Percentiles rank a stretch among this genome's conserved stretches.
Evolutionary conservation across 108 stramenopile species (phyloP).

Genomic region (Schizochytrium sp.): DNA sequence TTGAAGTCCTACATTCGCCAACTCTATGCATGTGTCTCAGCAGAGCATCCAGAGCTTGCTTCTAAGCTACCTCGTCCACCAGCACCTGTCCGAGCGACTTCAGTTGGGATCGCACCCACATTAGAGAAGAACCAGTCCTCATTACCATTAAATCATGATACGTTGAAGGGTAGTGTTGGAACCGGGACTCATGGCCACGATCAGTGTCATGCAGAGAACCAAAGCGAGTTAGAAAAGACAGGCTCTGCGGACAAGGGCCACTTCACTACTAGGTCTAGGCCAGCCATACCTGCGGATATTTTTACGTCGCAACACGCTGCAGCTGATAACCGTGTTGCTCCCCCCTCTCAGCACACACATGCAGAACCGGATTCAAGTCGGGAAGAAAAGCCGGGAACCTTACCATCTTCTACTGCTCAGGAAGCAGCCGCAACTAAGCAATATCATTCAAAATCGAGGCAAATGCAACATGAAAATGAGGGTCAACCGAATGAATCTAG

Average conservation of each 20-base stretch:
- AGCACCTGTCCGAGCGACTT: background rate
- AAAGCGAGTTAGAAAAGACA: background rate
- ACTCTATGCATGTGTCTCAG: conserved; percentile 1
- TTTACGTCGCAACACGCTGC: background rate
- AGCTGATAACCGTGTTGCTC: background rate
- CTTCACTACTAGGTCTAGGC: background rate
- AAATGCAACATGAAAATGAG: no score
- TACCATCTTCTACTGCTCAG: background rate
- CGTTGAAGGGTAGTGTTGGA: background rate
- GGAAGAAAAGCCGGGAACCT: background rate
- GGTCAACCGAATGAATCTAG: background rate
- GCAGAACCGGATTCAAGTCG: no score
- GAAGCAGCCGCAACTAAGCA: background rate
- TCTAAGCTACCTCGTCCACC: background rate
- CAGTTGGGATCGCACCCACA: background rate
- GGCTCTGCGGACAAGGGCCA: background rate
- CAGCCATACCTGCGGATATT: background rate
- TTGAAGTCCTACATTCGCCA: conserved; percentile 9
- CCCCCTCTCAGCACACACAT: background rate
- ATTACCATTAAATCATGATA: background rate
- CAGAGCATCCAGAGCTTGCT: background rate
- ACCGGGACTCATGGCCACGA: background rate
- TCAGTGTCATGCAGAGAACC: background rate
- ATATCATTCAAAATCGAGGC: no score
- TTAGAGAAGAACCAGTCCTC: background rate